Evolutionary conservation across 2,329 filamentous ascomycete genomes (phyloP).

Genomic region (Talaromyces sp.): DNA sequence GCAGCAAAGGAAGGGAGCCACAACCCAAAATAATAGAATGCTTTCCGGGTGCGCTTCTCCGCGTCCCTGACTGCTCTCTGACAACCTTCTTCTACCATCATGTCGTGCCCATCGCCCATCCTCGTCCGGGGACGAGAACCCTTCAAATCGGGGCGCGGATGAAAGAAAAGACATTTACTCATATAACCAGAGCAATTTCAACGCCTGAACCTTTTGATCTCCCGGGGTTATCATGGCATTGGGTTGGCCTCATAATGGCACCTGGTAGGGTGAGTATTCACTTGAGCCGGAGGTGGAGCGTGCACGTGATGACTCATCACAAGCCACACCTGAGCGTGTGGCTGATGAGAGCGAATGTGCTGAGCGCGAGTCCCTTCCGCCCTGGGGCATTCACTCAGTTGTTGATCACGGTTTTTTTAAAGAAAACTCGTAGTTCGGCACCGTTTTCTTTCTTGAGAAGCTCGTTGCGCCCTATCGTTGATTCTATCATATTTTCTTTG

Average conservation of each 20-base stretch:
- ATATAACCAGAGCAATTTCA: conserved; percentile 4
- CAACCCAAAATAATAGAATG: conserved; percentile 23
- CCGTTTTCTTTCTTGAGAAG: not conserved
- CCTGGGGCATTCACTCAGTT: conserved; percentile 19
- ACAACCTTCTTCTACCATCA: conserved; percentile 25
- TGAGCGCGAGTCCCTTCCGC: conserved; percentile 28
- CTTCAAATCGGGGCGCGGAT: not conserved
- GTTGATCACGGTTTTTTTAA: conserved; percentile 5
- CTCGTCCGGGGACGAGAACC: not conserved
- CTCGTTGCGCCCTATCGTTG: not conserved
- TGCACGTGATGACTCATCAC: conserved; percentile 19
- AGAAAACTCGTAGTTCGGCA: not conserved
- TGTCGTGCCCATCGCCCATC: conserved; percentile 7
- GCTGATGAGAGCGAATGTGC: conserved; percentile 17
- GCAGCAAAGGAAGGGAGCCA: conserved; percentile 26
- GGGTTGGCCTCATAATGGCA: not conserved
- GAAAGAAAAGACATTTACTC: not conserved
- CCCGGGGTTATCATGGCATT: conserved; percentile 6
- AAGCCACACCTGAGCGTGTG: conserved; percentile 27
- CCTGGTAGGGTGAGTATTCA: conserved; percentile 13
- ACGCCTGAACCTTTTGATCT: conserved; percentile 2
- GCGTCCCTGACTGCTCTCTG: conserved; percentile 25
- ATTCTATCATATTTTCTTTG: not conserved
- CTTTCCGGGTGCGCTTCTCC: conserved; percentile 20
- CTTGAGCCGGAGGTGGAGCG: conserved; percentile 22